Base-by-base conservation (phyloP, 768 basidiomycete species). In the Trichaptum fuscoviolaceum region DNA sequence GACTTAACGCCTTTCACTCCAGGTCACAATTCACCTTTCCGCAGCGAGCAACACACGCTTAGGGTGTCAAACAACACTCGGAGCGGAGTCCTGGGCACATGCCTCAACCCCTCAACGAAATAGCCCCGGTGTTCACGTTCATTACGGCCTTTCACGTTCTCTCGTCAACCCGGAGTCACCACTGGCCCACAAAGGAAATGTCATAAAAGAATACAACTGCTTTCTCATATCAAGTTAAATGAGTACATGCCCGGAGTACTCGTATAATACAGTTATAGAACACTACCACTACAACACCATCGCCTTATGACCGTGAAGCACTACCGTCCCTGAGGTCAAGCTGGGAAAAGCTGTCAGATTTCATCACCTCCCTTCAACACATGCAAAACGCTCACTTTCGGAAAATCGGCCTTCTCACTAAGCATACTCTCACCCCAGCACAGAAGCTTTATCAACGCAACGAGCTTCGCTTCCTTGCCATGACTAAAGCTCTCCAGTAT, bases 401-500 rank as follows among this genome's bases (percentile, higher is more conserved):
- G 92, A 79, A 92, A 93, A 59, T 92, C 92, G 0, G 87, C 89
- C 67, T 85, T 84, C 73, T 93, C 91, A 65, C 84, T 84, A 70
- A 96, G 76, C 82, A 90, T 78, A 62, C 80, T 82, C 79, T 96
- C 95, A 0, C 93, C 95, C 95, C 95, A 99, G 60, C 85, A 86
- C 71, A 96, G 80, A 70, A 97, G 80, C 77, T 91, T 88, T 76
- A 98, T 77, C 74, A 98, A 74, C 20, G 87, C 88, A 30, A 90
- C 86, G 63, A 98, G 78, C 77, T 96, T 97, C 66, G 96, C 93
- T 75, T 96, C 93, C 74, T 91, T 91, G 0, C 95, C 94, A 72
- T 98, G 93, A 70, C 94, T 92, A 68, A 95, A 81, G 72, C 90
- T 92, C 72, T 95, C 93, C 73, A 99, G 79, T 65, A 99, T 96